These are phyloP conservation scores for Naumovozyma dairenensis DNA, from an alignment of 805 yeast genomes.

Conservation along the genomic window DNA sequence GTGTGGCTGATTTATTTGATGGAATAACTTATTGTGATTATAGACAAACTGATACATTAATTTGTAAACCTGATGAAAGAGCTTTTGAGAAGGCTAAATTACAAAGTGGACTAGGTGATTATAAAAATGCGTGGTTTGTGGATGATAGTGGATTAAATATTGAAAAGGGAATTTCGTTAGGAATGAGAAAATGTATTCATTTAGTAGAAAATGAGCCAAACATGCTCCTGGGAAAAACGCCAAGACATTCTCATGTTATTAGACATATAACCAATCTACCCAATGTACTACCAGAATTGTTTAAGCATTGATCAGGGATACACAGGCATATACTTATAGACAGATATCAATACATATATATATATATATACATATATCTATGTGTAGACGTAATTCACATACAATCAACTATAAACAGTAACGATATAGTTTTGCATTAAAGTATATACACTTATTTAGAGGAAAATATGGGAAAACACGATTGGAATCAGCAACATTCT, in stretches of 20 bases:
- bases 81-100: conserved; percentile 57
- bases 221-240: conserved; percentile 23
- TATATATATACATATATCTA: neutral
- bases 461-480: too few species aligned
- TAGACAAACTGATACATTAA: conserved; percentile 44
- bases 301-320: too few species aligned
- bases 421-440: too few species aligned
- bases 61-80: conserved; percentile 81
- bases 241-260: conserved; percentile 42
- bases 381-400: too few species aligned
- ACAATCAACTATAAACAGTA: too few species aligned
- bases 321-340: neutral
- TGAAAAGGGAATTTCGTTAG: conserved; percentile 58
- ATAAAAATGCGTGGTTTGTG: conserved; percentile 54
- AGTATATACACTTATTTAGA: too few species aligned
- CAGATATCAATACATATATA: neutral
- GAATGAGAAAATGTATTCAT: conserved; percentile 66
- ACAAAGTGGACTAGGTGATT: conserved; percentile 39
- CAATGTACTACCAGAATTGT: conserved; percentile 42
- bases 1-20: conserved; percentile 87
- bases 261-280: conserved; percentile 43
- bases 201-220: conserved; percentile 63
- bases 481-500: too few species aligned
- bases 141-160: conserved; percentile 84
- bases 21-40: conserved; percentile 93